Percentiles rank a stretch among this genome's conserved stretches.
Evolutionary conservation across 306 rosid genomes (phyloP).

Genomic region (Ormosia semicastrata): DNA sequence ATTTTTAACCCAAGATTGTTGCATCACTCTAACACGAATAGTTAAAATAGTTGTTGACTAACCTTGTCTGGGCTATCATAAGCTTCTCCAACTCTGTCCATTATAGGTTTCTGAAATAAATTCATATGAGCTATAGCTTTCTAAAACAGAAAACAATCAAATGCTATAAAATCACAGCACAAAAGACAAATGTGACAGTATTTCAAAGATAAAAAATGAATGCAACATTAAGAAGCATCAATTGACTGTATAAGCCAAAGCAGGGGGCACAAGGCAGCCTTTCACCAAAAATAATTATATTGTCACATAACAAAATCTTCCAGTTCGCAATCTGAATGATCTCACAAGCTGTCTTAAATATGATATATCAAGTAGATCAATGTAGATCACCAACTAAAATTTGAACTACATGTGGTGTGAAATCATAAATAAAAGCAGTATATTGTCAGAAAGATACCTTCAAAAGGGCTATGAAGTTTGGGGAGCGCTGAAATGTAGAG

Average conservation of each 20-base stretch:
- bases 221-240: background rate
- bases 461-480: slow-evolving; percentile 76
- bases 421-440: slow-evolving; percentile 13
- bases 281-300: background rate
- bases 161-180: background rate
- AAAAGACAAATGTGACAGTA: background rate
- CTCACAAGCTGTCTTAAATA: background rate
- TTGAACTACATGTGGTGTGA: background rate
- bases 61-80: slow-evolving; percentile 90
- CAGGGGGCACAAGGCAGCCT: background rate
- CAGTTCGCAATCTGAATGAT: background rate
- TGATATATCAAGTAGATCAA: background rate
- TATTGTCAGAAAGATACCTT: slow-evolving; percentile 54
- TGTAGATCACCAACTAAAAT: slow-evolving; percentile 8
- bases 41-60: slow-evolving; percentile 28
- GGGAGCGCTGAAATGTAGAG: slow-evolving; percentile 83
- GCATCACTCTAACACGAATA: background rate
- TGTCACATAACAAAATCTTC: background rate
- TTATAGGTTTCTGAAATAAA: slow-evolving; percentile 86
- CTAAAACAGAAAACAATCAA: slow-evolving; percentile 10
- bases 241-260: background rate
- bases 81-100: slow-evolving; percentile 88
- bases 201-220: background rate
- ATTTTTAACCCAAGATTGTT: slow-evolving; percentile 21
- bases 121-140: slow-evolving; percentile 3